Percentiles rank a stretch among this genome's conserved stretches.
These are phyloP conservation scores for Cucumis cinereus DNA, from an alignment of 306 rosid genomes.

Conservation along the genomic window DNA sequence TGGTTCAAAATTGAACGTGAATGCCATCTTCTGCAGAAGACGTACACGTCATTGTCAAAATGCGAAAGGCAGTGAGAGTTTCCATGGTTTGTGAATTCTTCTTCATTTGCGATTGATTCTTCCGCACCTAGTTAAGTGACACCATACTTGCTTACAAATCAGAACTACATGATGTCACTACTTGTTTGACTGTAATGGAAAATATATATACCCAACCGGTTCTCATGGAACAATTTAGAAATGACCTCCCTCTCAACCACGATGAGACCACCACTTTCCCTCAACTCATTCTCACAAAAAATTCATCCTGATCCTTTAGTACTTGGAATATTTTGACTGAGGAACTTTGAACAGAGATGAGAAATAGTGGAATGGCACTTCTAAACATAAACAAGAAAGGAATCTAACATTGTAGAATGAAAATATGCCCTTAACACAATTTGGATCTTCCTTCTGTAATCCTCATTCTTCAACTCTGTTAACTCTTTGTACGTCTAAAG, in stretches of 20 bases:
- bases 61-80: not conserved
- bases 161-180: not conserved
- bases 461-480: not conserved
- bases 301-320: not conserved
- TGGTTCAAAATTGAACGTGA: not conserved
- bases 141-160: not conserved
- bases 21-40: not conserved
- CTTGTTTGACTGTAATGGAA: not conserved
- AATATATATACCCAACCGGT: not conserved
- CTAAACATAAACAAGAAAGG: not conserved
- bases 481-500: conserved; percentile 5
- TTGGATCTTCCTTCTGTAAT: not conserved
- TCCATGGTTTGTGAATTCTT: not conserved
- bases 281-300: not conserved
- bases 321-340: not conserved
- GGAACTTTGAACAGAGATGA: not conserved
- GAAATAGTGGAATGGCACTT: not conserved
- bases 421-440: not conserved
- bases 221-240: not conserved
- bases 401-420: not conserved
- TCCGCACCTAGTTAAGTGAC: not conserved
- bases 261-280: not conserved
- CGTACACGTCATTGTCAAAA: too few species aligned
- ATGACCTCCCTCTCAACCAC: not conserved
- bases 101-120: not conserved